Percentiles rank a stretch among this genome's conserved stretches.
phyloP scores from a whole-genome alignment of 495 filamentous ascomycete genomes.

The Aspergillus baeticus region DNA sequence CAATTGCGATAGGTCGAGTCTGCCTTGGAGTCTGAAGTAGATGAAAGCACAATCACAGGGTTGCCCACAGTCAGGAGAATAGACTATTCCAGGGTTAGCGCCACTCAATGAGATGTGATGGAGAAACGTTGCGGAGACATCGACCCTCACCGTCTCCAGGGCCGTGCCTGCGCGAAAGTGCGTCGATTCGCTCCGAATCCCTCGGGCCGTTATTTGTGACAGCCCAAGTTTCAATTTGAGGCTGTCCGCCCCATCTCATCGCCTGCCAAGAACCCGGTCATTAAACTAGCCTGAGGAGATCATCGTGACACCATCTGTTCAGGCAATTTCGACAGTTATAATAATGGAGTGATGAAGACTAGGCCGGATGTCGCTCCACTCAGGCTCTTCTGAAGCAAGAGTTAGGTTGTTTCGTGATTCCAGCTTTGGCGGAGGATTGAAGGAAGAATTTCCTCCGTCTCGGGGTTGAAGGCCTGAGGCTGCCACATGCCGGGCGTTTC shows the following conservation, averaged over 20 bases:
- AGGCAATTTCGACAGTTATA: no score
- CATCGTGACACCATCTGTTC: background rate
- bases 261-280: conserved; percentile 20
- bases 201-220: conserved; percentile 36
- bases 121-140: conserved; percentile 8
- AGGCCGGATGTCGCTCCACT: background rate
- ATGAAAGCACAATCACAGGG: conserved; percentile 30
- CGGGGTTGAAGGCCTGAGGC: background rate
- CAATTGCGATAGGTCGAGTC: conserved; percentile 21
- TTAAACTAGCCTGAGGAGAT: background rate
- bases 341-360: no score
- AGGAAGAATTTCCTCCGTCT: background rate
- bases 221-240: conserved; percentile 31
- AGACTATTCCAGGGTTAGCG: conserved; percentile 20
- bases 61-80: conserved; percentile 15
- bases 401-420: background rate
- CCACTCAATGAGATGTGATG: background rate
- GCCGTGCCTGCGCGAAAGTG: conserved; percentile 9
- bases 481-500: conserved; percentile 1
- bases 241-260: conserved; percentile 15
- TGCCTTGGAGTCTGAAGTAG: conserved; percentile 32
- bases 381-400: background rate
- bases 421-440: background rate
- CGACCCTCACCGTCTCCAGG: conserved; percentile 6
- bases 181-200: background rate